Evolutionary conservation across 2,329 filamentous ascomycete genomes (phyloP).

Genomic region (Chaetomium globosum): DNA sequence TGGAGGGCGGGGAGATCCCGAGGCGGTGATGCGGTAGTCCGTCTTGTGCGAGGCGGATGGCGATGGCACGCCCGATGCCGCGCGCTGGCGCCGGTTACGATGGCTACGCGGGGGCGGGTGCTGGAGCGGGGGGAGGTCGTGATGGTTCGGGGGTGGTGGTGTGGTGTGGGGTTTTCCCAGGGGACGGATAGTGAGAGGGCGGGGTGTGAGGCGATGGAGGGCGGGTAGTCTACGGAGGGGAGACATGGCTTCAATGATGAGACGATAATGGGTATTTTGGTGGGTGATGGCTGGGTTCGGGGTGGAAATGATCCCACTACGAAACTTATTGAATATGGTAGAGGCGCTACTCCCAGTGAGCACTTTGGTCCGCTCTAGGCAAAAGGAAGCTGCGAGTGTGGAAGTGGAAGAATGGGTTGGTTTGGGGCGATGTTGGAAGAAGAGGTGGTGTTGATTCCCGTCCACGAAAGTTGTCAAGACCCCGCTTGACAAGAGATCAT

Average conservation of each 20-base stretch:
- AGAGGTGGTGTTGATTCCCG: too few species aligned
- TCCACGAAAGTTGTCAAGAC: too few species aligned
- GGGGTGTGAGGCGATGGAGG: background rate
- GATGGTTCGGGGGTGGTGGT: slow-evolving; percentile 1
- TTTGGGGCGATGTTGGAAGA: too few species aligned
- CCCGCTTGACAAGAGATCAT: too few species aligned
- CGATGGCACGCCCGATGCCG: slow-evolving; percentile 62
- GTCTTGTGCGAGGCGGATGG: slow-evolving; percentile 63
- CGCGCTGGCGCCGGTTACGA: slow-evolving; percentile 40
- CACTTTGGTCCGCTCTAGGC: too few species aligned
- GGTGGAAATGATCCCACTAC: background rate
- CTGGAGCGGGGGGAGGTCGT: background rate
- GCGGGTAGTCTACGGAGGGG: background rate
- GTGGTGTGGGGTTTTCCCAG: background rate
- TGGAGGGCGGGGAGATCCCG: slow-evolving; percentile 62
- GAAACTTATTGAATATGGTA: too few species aligned
- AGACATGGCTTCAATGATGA: background rate
- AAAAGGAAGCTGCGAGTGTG: too few species aligned
- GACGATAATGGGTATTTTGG: background rate
- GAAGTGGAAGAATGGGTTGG: too few species aligned
- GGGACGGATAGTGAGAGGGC: background rate
- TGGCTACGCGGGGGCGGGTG: slow-evolving; percentile 23
- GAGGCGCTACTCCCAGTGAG: too few species aligned
- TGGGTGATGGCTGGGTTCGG: background rate
- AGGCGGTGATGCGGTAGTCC: slow-evolving; percentile 69